Base-by-base conservation (phyloP, 495 filamentous ascomycete species). In the Lepraria neglecta region DNA sequence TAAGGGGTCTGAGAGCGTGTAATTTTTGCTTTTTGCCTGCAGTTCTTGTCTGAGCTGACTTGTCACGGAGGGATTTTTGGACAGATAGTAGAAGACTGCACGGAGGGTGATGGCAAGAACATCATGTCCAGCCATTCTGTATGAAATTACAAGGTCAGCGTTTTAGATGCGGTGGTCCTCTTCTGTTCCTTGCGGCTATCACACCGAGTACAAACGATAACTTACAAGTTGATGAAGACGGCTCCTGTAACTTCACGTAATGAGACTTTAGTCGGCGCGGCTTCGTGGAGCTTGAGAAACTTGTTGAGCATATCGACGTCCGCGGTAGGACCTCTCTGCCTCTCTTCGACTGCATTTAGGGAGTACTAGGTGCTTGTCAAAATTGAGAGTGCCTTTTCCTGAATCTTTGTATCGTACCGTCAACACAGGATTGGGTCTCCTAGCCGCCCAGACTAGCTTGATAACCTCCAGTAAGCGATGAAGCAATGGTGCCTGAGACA, bases 41-140 rank as follows among this genome's bases (percentile, higher is more conserved):
- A n/a, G n/a, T 64, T 88, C 85, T 2, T 69, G 65, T 15, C 66
- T 69, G 45, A 87, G 65, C 17, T 67, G 70, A 0, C 59, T 63
- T 63, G 82, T 69, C 24, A 72, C 74, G 1, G 47, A 12, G 0
- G 80, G 82, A 60, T 76, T 79, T 53, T 80, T 79, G 11, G 84
- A 73, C 7, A 87, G 69, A 67, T 81, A 84, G 68, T 89, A 88
- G 60, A 89, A 84, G 0, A 88, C 77, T 14, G 81, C 74, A 5
- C 76, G 72, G 1, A 88, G 73, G 15, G 77, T 81, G 60, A 86
- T 86, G 19, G 84, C 86, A 4, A 60, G 30, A 31, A 47, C 58
- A 42, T 60, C 58, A 17, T 60, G 58, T 27, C 58, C 58, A 14
- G 58, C 43, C 28, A 60, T 35, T 24, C 58, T 60, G 24, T 50